Percentiles rank a stretch among this genome's conserved stretches.
These are phyloP conservation scores for Helminthosporium solani DNA, from an alignment of 2,329 filamentous ascomycete genomes.

Conservation along the genomic window DNA sequence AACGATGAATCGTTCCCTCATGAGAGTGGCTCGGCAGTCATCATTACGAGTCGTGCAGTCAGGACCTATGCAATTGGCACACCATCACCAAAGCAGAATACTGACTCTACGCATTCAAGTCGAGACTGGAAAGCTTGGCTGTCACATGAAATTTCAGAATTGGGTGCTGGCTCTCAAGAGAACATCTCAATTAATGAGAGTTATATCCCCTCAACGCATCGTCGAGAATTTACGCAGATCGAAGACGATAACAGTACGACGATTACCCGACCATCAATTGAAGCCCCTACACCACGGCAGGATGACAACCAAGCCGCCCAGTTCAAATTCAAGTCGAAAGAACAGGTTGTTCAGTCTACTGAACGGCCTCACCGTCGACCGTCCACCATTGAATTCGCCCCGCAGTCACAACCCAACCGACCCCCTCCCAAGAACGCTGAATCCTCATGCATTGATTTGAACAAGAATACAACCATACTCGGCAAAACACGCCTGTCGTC, in stretches of 20 bases:
- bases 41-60: conserved; percentile 47
- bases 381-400: not conserved
- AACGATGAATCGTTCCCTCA: conserved; percentile 9
- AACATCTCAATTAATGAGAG: conserved; percentile 29
- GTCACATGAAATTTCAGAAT: conserved; percentile 46
- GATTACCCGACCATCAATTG: conserved; percentile 13
- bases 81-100: conserved; percentile 23
- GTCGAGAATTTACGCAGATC: conserved; percentile 29
- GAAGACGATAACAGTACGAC: conserved; percentile 27
- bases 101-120: conserved; percentile 35
- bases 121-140: conserved; percentile 51
- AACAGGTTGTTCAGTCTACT: not conserved
- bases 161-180: conserved; percentile 26
- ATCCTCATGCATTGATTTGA: not conserved
- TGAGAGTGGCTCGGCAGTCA: conserved; percentile 42
- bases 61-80: conserved; percentile 45
- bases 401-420: not conserved
- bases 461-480: not conserved
- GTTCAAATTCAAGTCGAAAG: no score
- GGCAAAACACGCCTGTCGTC: not conserved
- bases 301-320: not conserved
- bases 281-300: conserved; percentile 6
- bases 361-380: not conserved
- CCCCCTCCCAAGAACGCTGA: not conserved
- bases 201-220: conserved; percentile 19